Evolutionary conservation across 2,329 filamentous ascomycete genomes (phyloP).

Genomic region (Didymella glomerata): DNA sequence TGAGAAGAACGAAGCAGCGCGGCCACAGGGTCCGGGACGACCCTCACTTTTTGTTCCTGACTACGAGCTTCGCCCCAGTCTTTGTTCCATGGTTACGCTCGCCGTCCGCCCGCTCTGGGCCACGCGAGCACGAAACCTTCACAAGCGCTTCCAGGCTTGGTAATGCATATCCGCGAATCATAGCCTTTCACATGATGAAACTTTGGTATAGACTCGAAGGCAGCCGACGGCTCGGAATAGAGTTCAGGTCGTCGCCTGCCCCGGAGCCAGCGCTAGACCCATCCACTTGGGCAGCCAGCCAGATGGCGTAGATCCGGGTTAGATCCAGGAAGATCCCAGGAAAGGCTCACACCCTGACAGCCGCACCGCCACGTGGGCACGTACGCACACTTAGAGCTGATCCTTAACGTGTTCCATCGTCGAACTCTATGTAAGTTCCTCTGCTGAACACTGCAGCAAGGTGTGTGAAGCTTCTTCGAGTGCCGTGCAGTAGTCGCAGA

Average conservation of each 20-base stretch:
- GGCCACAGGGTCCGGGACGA: constrained; percentile 20
- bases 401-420: not conserved
- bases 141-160: constrained; percentile 10
- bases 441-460: not conserved
- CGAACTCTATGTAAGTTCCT: not conserved
- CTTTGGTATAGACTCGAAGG: constrained; percentile 22
- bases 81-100: constrained; percentile 26
- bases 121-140: constrained; percentile 20
- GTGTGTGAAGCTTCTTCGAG: not conserved
- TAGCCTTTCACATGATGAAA: constrained; percentile 14
- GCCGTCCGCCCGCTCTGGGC: constrained; percentile 32
- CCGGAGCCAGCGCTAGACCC: constrained; percentile 29
- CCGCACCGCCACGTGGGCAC: constrained; percentile 18
- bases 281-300: constrained; percentile 14
- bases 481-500: not conserved
- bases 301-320: constrained; percentile 19
- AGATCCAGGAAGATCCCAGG: constrained; percentile 26
- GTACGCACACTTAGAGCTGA: constrained; percentile 9
- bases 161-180: constrained; percentile 17
- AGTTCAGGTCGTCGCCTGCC: constrained; percentile 32
- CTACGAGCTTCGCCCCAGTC: constrained; percentile 23
- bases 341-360: constrained; percentile 7
- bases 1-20: constrained; percentile 7
- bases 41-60: constrained; percentile 30
- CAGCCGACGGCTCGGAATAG: constrained; percentile 21